A percentile compares a stretch with the other conserved stretches of the same genome.
Evolutionary conservation across 306 rosid genomes (phyloP).

Genomic region (Glycine soja): DNA sequence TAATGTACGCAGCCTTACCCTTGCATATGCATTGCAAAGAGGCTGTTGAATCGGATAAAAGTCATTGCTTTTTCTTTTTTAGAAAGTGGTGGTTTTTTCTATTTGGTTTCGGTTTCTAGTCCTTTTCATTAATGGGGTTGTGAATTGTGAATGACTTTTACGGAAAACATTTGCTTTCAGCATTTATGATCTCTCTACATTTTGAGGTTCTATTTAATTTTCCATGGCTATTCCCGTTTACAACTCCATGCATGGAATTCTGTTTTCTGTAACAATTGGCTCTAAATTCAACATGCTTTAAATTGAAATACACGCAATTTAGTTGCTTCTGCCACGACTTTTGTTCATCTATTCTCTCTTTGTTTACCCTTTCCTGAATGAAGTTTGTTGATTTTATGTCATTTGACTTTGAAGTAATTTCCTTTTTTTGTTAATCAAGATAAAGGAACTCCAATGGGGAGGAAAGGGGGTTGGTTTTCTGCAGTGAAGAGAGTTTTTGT

Average conservation of each 20-base stretch:
- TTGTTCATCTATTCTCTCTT: not conserved
- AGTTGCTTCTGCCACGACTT: not conserved
- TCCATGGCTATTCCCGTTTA: slow-evolving; percentile 17
- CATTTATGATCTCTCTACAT: slow-evolving; percentile 25
- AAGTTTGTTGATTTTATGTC: slow-evolving; percentile 23
- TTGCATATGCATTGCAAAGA: too few species aligned
- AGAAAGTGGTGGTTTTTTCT: slow-evolving; percentile 25
- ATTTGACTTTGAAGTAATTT: slow-evolving; percentile 15
- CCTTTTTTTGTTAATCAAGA: slow-evolving; percentile 14
- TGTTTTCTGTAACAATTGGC: not conserved
- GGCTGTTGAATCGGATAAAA: slow-evolving; percentile 42
- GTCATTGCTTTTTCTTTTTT: not conserved
- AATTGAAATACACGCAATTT: not conserved
- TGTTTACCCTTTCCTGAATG: not conserved
- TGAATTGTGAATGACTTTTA: slow-evolving; percentile 5
- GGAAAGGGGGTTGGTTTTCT: slow-evolving; percentile 88
- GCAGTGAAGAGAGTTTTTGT: slow-evolving; percentile 75
- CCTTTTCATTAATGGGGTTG: slow-evolving; percentile 14
- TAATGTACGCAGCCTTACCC: too few species aligned
- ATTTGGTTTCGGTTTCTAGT: too few species aligned
- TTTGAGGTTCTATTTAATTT: not conserved
- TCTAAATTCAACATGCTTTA: slow-evolving; percentile 8
- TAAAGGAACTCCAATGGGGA: slow-evolving; percentile 69
- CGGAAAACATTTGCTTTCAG: slow-evolving; percentile 11
- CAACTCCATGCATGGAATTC: slow-evolving; percentile 38